Percentiles rank a stretch among this genome's conserved stretches.
Conservation (phyloP, 352 stramenopile species). For the Phytophthora pistaciae region DNA sequence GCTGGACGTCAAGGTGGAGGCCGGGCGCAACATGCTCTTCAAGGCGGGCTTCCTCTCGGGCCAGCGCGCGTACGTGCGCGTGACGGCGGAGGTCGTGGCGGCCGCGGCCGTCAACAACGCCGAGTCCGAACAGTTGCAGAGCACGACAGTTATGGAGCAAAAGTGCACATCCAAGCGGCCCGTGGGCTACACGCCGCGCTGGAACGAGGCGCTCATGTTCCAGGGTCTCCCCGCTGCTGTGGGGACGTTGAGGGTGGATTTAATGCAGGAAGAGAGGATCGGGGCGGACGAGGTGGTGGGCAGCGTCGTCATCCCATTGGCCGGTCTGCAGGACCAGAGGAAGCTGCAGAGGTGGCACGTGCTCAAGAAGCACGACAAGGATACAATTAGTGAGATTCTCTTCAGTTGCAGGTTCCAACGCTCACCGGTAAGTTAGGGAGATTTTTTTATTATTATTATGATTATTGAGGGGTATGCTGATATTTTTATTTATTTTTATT, state of each 20-base stretch:
- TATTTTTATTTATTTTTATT: constrained; percentile 9
- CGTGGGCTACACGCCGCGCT: constrained; percentile 36
- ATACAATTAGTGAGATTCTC: constrained; percentile 44
- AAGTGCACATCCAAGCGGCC: constrained; percentile 49
- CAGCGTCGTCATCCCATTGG: constrained; percentile 46
- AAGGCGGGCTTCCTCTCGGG: constrained; percentile 55
- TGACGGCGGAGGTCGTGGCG: constrained; percentile 43
- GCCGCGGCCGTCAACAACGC: constrained; percentile 6
- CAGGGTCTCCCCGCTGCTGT: constrained; percentile 52
- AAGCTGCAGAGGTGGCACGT: constrained; percentile 55
- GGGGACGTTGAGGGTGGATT: constrained; percentile 51
- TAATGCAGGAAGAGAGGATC: constrained; percentile 74
- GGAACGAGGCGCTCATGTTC: constrained; percentile 60
- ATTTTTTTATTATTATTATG: neutral
- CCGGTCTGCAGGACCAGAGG: constrained; percentile 60
- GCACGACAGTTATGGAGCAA: constrained; percentile 38
- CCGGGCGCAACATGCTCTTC: constrained; percentile 54
- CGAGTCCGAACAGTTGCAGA: constrained; percentile 15
- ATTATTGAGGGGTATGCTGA: neutral
- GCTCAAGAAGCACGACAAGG: constrained; percentile 45
- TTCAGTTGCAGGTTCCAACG: constrained; percentile 61
- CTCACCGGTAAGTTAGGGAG: constrained; percentile 40
- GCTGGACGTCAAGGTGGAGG: constrained; percentile 56
- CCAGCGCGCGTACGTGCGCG: constrained; percentile 63
- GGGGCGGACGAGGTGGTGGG: constrained; percentile 55